Conservation (phyloP, 441 rosid genomes). For the Biscutella laevigata region DNA sequence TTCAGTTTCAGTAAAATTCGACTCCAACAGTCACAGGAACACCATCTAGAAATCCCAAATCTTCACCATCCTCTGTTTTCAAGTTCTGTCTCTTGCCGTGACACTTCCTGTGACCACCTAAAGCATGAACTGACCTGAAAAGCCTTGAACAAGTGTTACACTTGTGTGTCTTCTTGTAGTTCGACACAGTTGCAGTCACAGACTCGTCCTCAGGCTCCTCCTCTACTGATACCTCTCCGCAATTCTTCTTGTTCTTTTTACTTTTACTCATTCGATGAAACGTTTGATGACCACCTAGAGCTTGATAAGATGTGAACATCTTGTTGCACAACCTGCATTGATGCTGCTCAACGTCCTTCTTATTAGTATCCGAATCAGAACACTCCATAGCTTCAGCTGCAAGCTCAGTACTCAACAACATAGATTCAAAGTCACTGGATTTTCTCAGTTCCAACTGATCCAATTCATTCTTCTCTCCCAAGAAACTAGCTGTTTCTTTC, state of each 20-base stretch:
- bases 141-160: conserved; percentile 38
- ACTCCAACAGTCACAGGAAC: neutral
- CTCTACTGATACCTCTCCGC: conserved; percentile 7
- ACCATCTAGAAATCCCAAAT: conserved; percentile 11
- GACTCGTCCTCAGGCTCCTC: conserved; percentile 21
- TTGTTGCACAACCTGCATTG: conserved; percentile 45
- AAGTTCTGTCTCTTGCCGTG: conserved; percentile 25
- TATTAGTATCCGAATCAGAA: conserved; percentile 14
- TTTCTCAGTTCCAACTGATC: neutral
- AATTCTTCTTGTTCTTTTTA: conserved; percentile 23
- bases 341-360: conserved; percentile 19
- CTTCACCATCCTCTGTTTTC: conserved; percentile 17
- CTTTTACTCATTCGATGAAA: conserved; percentile 30
- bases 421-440: neutral
- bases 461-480: neutral
- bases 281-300: conserved; percentile 68
- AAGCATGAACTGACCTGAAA: conserved; percentile 45
- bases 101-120: conserved; percentile 60
- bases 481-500: neutral
- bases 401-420: neutral
- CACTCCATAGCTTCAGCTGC: neutral
- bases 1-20: neutral
- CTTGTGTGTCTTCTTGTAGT: conserved; percentile 27
- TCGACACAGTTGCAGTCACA: conserved; percentile 14
- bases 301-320: conserved; percentile 39